Base-by-base conservation (phyloP, 495 filamentous ascomycete genomes). In the Penicillium manginii region DNA sequence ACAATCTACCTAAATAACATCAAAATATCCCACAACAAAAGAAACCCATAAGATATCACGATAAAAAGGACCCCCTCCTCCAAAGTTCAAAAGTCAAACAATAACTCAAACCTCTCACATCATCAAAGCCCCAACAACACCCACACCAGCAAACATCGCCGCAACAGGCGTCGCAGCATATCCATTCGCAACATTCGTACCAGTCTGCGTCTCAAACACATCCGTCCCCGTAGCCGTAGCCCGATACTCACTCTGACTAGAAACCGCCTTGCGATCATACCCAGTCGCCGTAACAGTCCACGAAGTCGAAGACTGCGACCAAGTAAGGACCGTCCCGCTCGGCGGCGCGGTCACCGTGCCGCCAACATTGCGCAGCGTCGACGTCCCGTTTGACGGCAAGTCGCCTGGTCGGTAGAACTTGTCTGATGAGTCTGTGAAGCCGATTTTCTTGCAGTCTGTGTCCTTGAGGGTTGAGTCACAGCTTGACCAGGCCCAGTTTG, bases 391-490 rank as follows among this genome's bases (percentile, higher is more conserved):
- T 10, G 39, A 46, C 4, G 67, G 67, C 18, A 62, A 60, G 12
- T 66, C 51, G 4, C 60, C 65, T 0, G 67, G 67, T 50, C 52
- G 55, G 39, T 70, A 70, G 62, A 68, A 70, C 22, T 70, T 70
- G 37, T 66, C 60, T 0, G 26, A 19, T 11, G 60, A 9, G 12
- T 68, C 58, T 0, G 40, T 35, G 56, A 70, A 70, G 9, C 67
- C 67, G 18, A 60, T 31, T 8, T 68, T 40, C 12, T 57, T 31
- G 50, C 67, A 70, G 11, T 57, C 39, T 0, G 42, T 45, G 2
- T 39, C 14, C 12, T n/a, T 22, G 1, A 52, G 49, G 0, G 47
- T 64, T 11, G 26, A 39, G 66, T 73, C 66, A 48, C 70, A 73
- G 47, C 58, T 61, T 14, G 43, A 40, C 61, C 67, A 70, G 47